phyloP scores from a whole-genome alignment of 2,329 filamentous ascomycete genomes.

The Scytalidium sp. region DNA sequence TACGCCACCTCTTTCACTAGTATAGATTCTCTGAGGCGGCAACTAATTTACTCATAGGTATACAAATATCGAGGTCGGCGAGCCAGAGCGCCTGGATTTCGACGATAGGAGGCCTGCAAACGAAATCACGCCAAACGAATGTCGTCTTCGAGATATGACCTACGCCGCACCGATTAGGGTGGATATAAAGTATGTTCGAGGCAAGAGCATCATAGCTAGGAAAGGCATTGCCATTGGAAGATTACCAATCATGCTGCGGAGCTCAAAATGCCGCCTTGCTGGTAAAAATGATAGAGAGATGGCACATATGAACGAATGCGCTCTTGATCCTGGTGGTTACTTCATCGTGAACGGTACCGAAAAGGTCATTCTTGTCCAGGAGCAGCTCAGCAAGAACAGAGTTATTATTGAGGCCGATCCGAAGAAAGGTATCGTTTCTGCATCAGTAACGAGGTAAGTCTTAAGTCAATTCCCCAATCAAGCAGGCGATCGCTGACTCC shows the following conservation, averaged over 20 bases:
- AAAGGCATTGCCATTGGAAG: slow-evolving; percentile 80
- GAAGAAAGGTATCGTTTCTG: slow-evolving; percentile 91
- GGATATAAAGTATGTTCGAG: slow-evolving; percentile 86
- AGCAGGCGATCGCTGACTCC: slow-evolving; percentile 8
- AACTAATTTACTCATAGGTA: slow-evolving; percentile 42
- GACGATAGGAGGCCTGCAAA: slow-evolving; percentile 67
- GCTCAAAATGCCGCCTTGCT: slow-evolving; percentile 84
- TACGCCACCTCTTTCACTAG: slow-evolving; percentile 20
- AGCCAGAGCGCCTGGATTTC: slow-evolving; percentile 75
- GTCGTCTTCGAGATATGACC: slow-evolving; percentile 93
- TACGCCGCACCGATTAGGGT: slow-evolving; percentile 94
- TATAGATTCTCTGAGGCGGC: not conserved
- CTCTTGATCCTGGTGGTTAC: slow-evolving; percentile 93
- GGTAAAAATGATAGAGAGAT: slow-evolving; percentile 84
- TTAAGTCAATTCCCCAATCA: not conserved
- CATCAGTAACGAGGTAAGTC: slow-evolving; percentile 74
- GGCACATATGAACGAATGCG: slow-evolving; percentile 91
- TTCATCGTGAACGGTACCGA: slow-evolving; percentile 98
- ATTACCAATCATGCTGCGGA: slow-evolving; percentile 95
- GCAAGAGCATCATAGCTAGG: slow-evolving; percentile 70
- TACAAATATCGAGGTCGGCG: slow-evolving; percentile 83
- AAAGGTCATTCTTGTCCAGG: slow-evolving; percentile 97
- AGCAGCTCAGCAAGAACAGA: slow-evolving; percentile 98
- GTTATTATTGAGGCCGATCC: slow-evolving; percentile 93
- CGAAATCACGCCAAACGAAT: slow-evolving; percentile 92